Percentiles rank a stretch among this genome's conserved stretches.
These are phyloP conservation scores for Apiospora sp. DNA, from an alignment of 2,329 filamentous ascomycete species.

Conservation along the genomic window DNA sequence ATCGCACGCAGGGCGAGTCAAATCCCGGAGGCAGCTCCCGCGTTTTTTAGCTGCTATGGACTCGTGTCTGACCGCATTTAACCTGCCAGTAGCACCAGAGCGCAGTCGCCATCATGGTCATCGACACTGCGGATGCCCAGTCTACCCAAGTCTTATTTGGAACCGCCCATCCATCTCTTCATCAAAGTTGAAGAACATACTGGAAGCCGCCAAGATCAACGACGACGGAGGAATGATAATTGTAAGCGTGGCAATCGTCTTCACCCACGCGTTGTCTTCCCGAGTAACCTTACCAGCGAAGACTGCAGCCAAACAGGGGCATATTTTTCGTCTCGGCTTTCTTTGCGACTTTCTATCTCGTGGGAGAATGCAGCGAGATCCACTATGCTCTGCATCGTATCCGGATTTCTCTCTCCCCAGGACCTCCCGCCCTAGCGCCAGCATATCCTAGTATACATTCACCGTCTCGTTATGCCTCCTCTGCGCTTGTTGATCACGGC, in stretches of 20 bases:
- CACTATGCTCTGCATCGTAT: background rate
- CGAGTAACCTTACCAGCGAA: background rate
- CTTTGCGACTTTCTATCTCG: constrained; percentile 1
- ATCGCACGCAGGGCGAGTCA: too few species aligned
- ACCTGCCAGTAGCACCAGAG: background rate
- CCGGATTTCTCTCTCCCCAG: background rate
- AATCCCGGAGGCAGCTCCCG: too few species aligned
- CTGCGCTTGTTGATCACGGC: background rate
- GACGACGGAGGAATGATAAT: background rate
- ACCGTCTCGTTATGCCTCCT: background rate
- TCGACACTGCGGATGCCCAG: constrained; percentile 39
- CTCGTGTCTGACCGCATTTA: background rate
- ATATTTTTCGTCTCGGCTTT: background rate
- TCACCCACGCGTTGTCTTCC: background rate
- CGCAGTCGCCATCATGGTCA: constrained; percentile 29
- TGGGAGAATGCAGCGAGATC: background rate
- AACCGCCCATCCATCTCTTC: background rate
- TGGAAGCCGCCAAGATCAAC: background rate
- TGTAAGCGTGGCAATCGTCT: constrained; percentile 7
- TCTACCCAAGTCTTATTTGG: constrained; percentile 33
- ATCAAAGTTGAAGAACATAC: constrained; percentile 6
- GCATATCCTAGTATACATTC: background rate
- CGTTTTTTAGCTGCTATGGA: background rate
- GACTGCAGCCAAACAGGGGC: constrained; percentile 11
- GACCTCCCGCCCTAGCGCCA: background rate